Conservation (phyloP, 2,329 filamentous ascomycete species). For the Rhexocercosporidium sp. region DNA sequence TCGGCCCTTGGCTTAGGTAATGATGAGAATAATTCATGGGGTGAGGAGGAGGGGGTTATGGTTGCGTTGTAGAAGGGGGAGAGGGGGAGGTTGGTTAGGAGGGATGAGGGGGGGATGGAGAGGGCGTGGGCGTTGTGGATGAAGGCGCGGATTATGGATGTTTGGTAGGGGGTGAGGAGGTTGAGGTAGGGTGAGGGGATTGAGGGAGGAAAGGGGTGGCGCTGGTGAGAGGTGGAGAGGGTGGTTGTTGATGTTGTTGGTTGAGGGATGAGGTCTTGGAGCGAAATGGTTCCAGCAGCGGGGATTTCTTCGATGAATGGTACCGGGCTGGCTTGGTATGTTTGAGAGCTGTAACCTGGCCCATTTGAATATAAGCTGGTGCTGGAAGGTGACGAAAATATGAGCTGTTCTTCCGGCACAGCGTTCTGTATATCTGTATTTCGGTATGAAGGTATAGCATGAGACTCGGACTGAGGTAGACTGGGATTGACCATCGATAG, state of each 20-base stretch:
- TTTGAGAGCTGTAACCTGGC: no score
- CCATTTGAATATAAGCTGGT: background rate
- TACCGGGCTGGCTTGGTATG: background rate
- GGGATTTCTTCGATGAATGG: background rate
- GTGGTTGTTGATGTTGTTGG: background rate
- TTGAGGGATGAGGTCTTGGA: background rate
- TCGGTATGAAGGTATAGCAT: background rate
- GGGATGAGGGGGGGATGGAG: slow-evolving; percentile 33
- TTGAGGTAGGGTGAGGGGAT: slow-evolving; percentile 25
- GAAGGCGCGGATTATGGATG: slow-evolving; percentile 33
- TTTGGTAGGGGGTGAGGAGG: slow-evolving; percentile 30
- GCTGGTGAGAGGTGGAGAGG: no score
- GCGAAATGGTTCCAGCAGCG: background rate
- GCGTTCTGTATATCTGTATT: background rate
- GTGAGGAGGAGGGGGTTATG: background rate
- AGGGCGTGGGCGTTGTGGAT: slow-evolving; percentile 39
- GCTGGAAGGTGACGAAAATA: no score
- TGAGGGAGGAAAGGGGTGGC: background rate
- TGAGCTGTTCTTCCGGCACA: background rate
- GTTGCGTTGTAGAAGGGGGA: slow-evolving; percentile 45
- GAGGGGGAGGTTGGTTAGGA: slow-evolving; percentile 17
- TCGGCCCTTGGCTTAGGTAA: no score
- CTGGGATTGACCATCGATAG: background rate
- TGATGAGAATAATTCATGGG: no score
- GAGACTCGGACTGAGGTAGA: background rate